Evolutionary conservation across 1,139 yeast genomes (phyloP).

Genomic region (Geotrichum armillariae): DNA sequence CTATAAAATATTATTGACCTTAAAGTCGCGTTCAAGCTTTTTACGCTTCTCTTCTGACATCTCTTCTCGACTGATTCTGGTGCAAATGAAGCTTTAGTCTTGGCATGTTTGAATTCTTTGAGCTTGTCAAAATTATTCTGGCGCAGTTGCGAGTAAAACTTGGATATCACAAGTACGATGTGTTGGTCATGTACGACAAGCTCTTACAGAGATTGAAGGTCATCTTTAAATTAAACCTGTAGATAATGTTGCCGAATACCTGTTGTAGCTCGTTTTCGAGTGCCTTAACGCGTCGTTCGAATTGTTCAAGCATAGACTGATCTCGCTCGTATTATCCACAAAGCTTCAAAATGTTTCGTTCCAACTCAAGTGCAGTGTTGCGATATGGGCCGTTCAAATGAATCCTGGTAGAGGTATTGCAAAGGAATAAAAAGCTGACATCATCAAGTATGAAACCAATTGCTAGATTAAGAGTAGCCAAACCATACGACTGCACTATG

Average conservation of each 20-base stretch:
- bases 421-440: no score
- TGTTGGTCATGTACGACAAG: slow-evolving; percentile 78
- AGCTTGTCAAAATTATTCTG: slow-evolving; percentile 86
- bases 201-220: slow-evolving; percentile 67
- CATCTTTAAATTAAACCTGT: slow-evolving; percentile 78
- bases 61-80: slow-evolving; percentile 88
- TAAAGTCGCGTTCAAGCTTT: slow-evolving; percentile 77
- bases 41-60: no score
- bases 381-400: no score
- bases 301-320: slow-evolving; percentile 80
- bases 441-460: no score
- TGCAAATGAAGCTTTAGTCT: slow-evolving; percentile 88
- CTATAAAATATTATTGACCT: slow-evolving; percentile 85
- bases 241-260: slow-evolving; percentile 65
- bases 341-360: slow-evolving; percentile 73
- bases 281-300: slow-evolving; percentile 81
- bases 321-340: slow-evolving; percentile 86
- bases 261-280: slow-evolving; percentile 72
- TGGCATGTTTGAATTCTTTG: slow-evolving; percentile 77
- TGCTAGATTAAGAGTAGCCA: no score
- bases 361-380: no score
- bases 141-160: slow-evolving; percentile 84
- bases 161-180: slow-evolving; percentile 87
- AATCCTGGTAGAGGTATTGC: no score
- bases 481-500: no score